Percentiles rank a stretch among this genome's conserved stretches.
phyloP scores from a whole-genome alignment of 495 filamentous ascomycete species.

The Podospora appendiculata region DNA sequence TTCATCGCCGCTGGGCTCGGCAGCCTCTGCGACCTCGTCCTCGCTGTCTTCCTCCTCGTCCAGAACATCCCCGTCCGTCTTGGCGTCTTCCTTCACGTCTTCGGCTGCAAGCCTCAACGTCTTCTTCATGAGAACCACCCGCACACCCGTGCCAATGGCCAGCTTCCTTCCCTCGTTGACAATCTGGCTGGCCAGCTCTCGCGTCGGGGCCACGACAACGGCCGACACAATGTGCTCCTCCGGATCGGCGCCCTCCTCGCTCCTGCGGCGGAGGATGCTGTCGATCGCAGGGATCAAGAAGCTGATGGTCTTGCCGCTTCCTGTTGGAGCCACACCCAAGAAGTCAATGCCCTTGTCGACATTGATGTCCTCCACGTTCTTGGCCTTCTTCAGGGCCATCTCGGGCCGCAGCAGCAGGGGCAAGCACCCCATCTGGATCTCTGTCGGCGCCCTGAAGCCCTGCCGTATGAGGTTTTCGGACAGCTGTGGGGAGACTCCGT shows the following conservation, averaged over 20 bases:
- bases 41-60: slow-evolving; percentile 15
- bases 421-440: slow-evolving; percentile 83
- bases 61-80: slow-evolving; percentile 29
- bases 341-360: slow-evolving; percentile 51
- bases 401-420: slow-evolving; percentile 61
- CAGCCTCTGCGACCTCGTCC: slow-evolving; percentile 13
- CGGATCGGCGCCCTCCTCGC: slow-evolving; percentile 20
- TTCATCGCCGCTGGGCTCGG: slow-evolving; percentile 30
- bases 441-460: slow-evolving; percentile 80
- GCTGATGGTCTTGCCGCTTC: slow-evolving; percentile 93
- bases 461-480: slow-evolving; percentile 73
- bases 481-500: slow-evolving; percentile 61
- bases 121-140: slow-evolving; percentile 76
- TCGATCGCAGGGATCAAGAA: slow-evolving; percentile 86
- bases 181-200: slow-evolving; percentile 87
- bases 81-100: slow-evolving; percentile 30
- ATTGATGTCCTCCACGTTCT: slow-evolving; percentile 18
- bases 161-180: slow-evolving; percentile 86
- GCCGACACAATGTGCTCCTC: slow-evolving; percentile 50
- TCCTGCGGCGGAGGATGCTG: slow-evolving; percentile 48
- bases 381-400: slow-evolving; percentile 27
- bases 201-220: slow-evolving; percentile 81
- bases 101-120: slow-evolving; percentile 60
- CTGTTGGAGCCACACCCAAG: slow-evolving; percentile 83
- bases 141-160: slow-evolving; percentile 66